A percentile compares a stretch with the other conserved stretches of the same genome.
Conservation (phyloP, 805 yeast species). For the Diddensiella caesifluorescens region DNA sequence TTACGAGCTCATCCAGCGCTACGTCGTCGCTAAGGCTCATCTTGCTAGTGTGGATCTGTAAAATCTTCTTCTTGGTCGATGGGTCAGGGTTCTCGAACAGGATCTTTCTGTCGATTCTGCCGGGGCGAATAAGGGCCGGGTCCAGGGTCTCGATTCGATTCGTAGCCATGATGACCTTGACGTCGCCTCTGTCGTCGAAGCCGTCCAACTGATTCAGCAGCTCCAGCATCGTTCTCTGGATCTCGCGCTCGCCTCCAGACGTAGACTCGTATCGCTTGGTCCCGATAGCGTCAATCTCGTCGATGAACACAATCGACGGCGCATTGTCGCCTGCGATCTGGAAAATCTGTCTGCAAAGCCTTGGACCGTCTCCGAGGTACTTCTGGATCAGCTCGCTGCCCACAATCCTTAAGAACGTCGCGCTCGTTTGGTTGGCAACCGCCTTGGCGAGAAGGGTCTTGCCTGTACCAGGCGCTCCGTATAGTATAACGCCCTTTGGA, state of each 20-base stretch:
- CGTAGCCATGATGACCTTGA: slow-evolving; percentile 97
- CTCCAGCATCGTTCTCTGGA: slow-evolving; percentile 97
- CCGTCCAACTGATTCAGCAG: slow-evolving; percentile 93
- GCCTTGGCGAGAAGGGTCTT: slow-evolving; percentile 94
- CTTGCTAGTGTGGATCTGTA: slow-evolving; percentile 85
- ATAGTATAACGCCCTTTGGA: slow-evolving; percentile 94
- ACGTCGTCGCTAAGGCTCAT: slow-evolving; percentile 89
- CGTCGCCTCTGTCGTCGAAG: slow-evolving; percentile 94
- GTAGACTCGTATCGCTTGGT: slow-evolving; percentile 90
- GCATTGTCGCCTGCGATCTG: slow-evolving; percentile 96
- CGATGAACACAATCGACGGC: slow-evolving; percentile 96
- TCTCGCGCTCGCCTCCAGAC: slow-evolving; percentile 95
- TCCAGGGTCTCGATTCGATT: slow-evolving; percentile 90
- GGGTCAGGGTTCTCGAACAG: slow-evolving; percentile 95
- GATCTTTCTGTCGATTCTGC: slow-evolving; percentile 94
- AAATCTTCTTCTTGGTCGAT: slow-evolving; percentile 85
- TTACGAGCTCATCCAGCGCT: slow-evolving; percentile 81
- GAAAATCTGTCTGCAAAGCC: slow-evolving; percentile 88
- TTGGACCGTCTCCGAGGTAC: slow-evolving; percentile 96
- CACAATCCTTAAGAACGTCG: slow-evolving; percentile 91
- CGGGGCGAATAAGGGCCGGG: slow-evolving; percentile 95
- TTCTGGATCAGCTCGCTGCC: slow-evolving; percentile 97
- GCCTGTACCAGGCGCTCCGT: slow-evolving; percentile 98
- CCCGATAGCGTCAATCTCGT: slow-evolving; percentile 98
- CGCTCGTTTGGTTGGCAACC: slow-evolving; percentile 96